Percentiles rank a stretch among this genome's conserved stretches.
Conservation (phyloP, 1,139 yeast genomes). For the Yamadazyma aaseri region DNA sequence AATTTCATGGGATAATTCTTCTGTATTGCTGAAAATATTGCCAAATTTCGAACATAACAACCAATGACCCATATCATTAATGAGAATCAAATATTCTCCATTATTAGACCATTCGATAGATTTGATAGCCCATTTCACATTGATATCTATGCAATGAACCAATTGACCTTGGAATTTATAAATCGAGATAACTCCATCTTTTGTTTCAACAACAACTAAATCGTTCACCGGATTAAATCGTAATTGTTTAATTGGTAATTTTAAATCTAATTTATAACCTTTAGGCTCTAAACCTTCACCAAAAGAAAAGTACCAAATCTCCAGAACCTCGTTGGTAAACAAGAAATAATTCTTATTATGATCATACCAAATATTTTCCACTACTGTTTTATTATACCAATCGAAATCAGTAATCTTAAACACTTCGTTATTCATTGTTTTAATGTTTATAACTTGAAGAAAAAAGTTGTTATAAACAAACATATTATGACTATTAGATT, state of each 20-base stretch:
- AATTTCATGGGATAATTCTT: conserved; percentile 24
- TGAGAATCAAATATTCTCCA: conserved; percentile 32
- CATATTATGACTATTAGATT: conserved; percentile 39
- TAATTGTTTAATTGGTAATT: conserved; percentile 10
- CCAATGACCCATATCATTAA: conserved; percentile 30
- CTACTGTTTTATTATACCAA: conserved; percentile 28
- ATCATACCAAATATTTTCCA: conserved; percentile 20
- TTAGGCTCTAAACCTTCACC: conserved; percentile 15
- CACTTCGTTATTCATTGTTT: conserved; percentile 30
- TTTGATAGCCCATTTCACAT: conserved; percentile 3
- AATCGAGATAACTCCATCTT: not conserved
- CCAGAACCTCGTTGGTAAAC: conserved; percentile 27
- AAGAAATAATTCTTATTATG: conserved; percentile 28
- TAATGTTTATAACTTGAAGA: conserved; percentile 37
- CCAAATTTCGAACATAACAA: conserved; percentile 38
- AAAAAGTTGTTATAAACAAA: conserved; percentile 27
- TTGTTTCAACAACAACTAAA: conserved; percentile 18
- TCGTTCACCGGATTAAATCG: conserved; percentile 29
- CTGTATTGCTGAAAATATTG: conserved; percentile 28
- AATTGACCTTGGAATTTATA: conserved; percentile 1
- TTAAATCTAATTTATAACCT: conserved; percentile 17
- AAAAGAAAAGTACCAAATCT: conserved; percentile 28
- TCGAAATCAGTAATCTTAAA: conserved; percentile 26
- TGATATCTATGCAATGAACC: conserved; percentile 2
- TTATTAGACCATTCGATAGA: conserved; percentile 33